phyloP scores from a whole-genome alignment of 2,329 filamentous ascomycete genomes.

The Aspergillus clavatus region DNA sequence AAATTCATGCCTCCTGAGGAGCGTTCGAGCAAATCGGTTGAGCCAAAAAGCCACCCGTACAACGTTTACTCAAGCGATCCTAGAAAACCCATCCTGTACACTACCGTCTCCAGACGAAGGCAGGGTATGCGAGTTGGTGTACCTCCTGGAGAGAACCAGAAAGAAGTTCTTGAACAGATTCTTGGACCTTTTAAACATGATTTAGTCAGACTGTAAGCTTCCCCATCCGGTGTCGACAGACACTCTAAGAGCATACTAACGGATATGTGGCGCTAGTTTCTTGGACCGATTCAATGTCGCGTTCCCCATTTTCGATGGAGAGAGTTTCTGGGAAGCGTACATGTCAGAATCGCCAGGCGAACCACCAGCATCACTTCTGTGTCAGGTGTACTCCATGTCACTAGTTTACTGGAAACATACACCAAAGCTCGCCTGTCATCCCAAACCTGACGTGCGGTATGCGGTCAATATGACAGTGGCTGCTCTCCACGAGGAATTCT shows the following conservation, averaged over 20 bases:
- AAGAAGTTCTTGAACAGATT: conserved; percentile 55
- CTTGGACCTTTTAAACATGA: conserved; percentile 52
- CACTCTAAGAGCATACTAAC: conserved; percentile 5
- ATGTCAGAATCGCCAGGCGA: conserved; percentile 42
- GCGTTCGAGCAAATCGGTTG: conserved; percentile 33
- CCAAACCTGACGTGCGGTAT: conserved; percentile 55
- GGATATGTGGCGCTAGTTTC: conserved; percentile 39
- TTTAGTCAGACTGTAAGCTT: conserved; percentile 49
- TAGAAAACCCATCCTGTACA: conserved; percentile 44
- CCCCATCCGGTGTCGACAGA: background rate
- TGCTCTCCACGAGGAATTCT: conserved; percentile 56
- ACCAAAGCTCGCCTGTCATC: conserved; percentile 41
- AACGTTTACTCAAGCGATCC: conserved; percentile 48
- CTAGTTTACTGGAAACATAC: conserved; percentile 55
- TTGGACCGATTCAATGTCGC: conserved; percentile 54
- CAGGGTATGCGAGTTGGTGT: conserved; percentile 44
- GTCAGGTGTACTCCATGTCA: conserved; percentile 55
- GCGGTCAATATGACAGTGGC: conserved; percentile 60
- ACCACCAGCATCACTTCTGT: conserved; percentile 53
- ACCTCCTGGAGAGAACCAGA: conserved; percentile 46
- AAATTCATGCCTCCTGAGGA: conserved; percentile 49
- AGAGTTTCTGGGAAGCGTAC: conserved; percentile 49
- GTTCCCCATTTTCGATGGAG: conserved; percentile 58
- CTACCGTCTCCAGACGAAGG: conserved; percentile 48
- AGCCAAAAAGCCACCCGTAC: conserved; percentile 44